A percentile compares a stretch with the other conserved stretches of the same genome.
Conservation (phyloP, 257 asterid genomes). For the Leonotis leonurus region DNA sequence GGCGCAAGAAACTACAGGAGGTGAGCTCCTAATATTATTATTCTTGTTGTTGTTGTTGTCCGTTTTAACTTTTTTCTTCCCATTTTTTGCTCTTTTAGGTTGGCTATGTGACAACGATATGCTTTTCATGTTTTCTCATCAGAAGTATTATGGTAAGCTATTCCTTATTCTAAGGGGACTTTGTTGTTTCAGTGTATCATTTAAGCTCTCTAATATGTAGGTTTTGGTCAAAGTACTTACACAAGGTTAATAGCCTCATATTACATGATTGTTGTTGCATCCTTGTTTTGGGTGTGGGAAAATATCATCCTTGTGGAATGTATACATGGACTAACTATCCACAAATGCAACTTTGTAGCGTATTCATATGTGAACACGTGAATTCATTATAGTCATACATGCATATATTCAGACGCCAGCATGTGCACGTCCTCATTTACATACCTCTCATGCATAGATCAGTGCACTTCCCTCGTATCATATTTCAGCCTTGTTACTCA, state of each 20-base stretch:
- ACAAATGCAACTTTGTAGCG: no score
- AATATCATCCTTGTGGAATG: no score
- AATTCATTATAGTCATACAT: background rate
- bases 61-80: background rate
- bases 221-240: no score
- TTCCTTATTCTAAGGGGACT: background rate
- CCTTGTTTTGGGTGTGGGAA: no score
- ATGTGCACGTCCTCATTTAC: background rate
- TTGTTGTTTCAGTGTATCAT: background rate
- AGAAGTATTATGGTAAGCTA: constrained; percentile 88
- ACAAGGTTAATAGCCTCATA: background rate
- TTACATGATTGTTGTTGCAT: background rate
- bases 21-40: constrained; percentile 22
- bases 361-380: background rate
- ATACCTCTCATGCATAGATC: background rate
- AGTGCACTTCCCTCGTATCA: background rate
- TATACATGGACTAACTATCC: no score
- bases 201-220: constrained; percentile 8
- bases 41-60: background rate
- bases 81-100: constrained; percentile 46
- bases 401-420: background rate
- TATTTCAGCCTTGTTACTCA: background rate
- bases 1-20: constrained; percentile 97
- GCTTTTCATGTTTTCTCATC: constrained; percentile 81
- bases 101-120: constrained; percentile 94